Conservation (phyloP, 2,329 filamentous ascomycete species). For the Xylaria multiplex region DNA sequence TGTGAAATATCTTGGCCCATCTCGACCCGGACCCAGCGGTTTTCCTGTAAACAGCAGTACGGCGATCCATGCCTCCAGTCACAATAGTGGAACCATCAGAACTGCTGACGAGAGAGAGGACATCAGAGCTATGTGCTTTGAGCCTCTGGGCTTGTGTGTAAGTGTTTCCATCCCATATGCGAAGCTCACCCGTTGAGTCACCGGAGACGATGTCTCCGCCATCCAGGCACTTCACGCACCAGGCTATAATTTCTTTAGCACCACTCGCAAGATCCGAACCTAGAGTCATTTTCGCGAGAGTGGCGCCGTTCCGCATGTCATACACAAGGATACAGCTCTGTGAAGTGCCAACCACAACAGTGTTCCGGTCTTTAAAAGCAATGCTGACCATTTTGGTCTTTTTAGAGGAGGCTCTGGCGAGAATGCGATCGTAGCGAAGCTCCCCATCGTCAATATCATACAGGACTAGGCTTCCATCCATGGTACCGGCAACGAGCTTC, state of each 20-base stretch:
- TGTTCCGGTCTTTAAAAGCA: slow-evolving; percentile 84
- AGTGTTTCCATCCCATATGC: slow-evolving; percentile 93
- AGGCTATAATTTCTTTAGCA: slow-evolving; percentile 87
- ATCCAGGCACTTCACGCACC: slow-evolving; percentile 88
- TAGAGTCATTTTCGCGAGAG: slow-evolving; percentile 84
- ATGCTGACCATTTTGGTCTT: slow-evolving; percentile 91
- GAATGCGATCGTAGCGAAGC: slow-evolving; percentile 79
- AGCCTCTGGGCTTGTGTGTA: slow-evolving; percentile 89
- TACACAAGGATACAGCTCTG: slow-evolving; percentile 92
- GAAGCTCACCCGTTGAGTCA: slow-evolving; percentile 92
- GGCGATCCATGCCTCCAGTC: slow-evolving; percentile 90
- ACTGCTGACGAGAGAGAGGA: slow-evolving; percentile 86
- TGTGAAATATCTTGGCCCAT: slow-evolving; percentile 88
- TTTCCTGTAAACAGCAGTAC: slow-evolving; percentile 84
- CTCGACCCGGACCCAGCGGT: slow-evolving; percentile 67
- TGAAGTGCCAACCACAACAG: slow-evolving; percentile 90
- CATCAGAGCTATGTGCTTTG: slow-evolving; percentile 87
- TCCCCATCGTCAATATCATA: slow-evolving; percentile 88
- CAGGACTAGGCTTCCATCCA: slow-evolving; percentile 87
- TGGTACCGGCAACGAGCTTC: slow-evolving; percentile 86
- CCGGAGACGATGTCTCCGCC: slow-evolving; percentile 93
- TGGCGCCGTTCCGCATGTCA: slow-evolving; percentile 80
- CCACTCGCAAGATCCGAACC: slow-evolving; percentile 81
- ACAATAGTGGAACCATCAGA: slow-evolving; percentile 83
- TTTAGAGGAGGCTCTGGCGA: slow-evolving; percentile 81